Evolutionary conservation across 768 basidiomycete genomes (phyloP).

Genomic region (Psilocybe sp.): DNA sequence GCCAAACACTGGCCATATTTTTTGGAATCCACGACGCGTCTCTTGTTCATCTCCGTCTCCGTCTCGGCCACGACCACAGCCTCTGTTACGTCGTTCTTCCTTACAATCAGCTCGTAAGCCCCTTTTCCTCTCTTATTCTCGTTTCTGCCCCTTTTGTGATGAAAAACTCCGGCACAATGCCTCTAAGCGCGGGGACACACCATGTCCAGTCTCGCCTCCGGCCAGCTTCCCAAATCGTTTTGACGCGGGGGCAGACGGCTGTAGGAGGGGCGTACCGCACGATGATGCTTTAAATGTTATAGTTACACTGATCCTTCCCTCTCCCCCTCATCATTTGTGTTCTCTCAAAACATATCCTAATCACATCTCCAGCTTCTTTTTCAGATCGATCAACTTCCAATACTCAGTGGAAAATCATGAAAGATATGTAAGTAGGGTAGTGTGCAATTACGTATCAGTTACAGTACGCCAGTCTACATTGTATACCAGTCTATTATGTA

Average conservation of each 20-base stretch:
- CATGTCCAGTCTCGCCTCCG: slow-evolving; percentile 16
- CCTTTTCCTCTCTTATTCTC: no score
- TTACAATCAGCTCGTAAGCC: no score
- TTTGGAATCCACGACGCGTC: no score
- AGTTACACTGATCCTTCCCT: slow-evolving; percentile 15
- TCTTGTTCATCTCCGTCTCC: no score
- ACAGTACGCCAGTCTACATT: neutral
- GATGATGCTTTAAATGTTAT: slow-evolving; percentile 16
- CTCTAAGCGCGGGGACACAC: slow-evolving; percentile 17
- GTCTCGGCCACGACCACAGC: no score
- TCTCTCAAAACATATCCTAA: neutral
- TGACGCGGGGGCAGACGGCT: slow-evolving; percentile 18
- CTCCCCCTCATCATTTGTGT: neutral
- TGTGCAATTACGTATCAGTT: neutral
- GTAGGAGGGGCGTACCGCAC: slow-evolving; percentile 15
- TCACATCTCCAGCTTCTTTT: neutral
- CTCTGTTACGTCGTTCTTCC: no score
- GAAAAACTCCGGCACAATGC: slow-evolving; percentile 17
- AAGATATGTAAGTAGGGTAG: no score
- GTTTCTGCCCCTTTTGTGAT: slow-evolving; percentile 6
- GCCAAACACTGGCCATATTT: no score
- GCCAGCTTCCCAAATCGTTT: slow-evolving; percentile 17
- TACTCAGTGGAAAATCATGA: no score
- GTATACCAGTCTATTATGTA: no score
- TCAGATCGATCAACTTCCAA: neutral